Conservation (phyloP, 2,329 filamentous ascomycete species). For the Phaeosphaeria sp. region DNA sequence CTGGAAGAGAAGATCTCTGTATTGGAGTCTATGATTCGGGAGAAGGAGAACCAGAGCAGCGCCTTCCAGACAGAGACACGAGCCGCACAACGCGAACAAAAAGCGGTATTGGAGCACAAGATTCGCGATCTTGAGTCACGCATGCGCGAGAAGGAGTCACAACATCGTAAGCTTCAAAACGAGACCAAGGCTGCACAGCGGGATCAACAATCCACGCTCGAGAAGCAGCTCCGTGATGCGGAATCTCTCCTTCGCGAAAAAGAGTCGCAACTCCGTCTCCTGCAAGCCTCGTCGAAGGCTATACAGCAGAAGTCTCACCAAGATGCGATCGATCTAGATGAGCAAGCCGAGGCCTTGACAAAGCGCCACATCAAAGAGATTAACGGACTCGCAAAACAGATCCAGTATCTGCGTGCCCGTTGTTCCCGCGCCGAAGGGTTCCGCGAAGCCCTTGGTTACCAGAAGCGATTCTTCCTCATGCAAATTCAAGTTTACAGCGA, state of each 20-base stretch:
- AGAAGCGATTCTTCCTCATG: constrained; percentile 82
- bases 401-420: constrained; percentile 85
- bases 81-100: constrained; percentile 65
- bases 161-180: constrained; percentile 35
- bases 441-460: constrained; percentile 80
- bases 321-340: constrained; percentile 39
- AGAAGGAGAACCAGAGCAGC: constrained; percentile 42
- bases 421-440: constrained; percentile 82
- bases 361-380: constrained; percentile 77
- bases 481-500: constrained; percentile 84
- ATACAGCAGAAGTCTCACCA: constrained; percentile 37
- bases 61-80: constrained; percentile 47
- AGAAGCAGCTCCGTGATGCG: constrained; percentile 59
- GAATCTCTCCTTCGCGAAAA: constrained; percentile 35
- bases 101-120: constrained; percentile 56
- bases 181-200: constrained; percentile 43
- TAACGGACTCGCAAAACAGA: constrained; percentile 84
- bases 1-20: constrained; percentile 64
- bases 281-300: constrained; percentile 39
- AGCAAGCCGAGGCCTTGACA: constrained; percentile 68
- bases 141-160: constrained; percentile 39
- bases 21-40: constrained; percentile 44
- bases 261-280: constrained; percentile 31
- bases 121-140: constrained; percentile 43
- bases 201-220: constrained; percentile 47